Conservation (phyloP, 768 basidiomycete species). For the Dendrothele bispora region DNA sequence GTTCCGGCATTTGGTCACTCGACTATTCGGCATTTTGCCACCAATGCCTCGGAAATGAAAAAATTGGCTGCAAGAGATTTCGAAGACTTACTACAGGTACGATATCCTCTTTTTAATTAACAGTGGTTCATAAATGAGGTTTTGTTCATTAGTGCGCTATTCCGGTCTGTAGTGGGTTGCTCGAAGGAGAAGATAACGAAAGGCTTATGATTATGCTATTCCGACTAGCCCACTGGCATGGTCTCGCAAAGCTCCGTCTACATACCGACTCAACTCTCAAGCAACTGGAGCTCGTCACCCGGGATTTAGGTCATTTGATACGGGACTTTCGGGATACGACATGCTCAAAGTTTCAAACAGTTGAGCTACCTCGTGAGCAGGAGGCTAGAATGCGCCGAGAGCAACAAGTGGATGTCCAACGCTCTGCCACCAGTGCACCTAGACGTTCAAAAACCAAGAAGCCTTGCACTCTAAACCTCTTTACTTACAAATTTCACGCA, state of each 20-base stretch:
- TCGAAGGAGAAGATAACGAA: conserved; percentile 12
- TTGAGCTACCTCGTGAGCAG: conserved; percentile 38
- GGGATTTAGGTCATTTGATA: conserved; percentile 25
- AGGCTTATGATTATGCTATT: conserved; percentile 34
- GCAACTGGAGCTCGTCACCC: conserved; percentile 23
- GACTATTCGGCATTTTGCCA: conserved; percentile 28
- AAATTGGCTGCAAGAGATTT: conserved; percentile 31
- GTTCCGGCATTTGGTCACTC: conserved; percentile 18
- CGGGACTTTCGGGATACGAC: conserved; percentile 31
- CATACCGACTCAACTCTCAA: conserved; percentile 34
- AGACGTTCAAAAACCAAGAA: conserved; percentile 1
- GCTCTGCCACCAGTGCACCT: neutral
- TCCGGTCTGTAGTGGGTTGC: conserved; percentile 31
- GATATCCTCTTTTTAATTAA: conserved; percentile 13
- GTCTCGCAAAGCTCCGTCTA: conserved; percentile 37
- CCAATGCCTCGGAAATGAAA: conserved; percentile 24
- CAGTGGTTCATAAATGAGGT: neutral
- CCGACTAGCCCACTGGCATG: conserved; percentile 34
- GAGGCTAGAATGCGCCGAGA: conserved; percentile 23
- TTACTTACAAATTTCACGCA: conserved; percentile 33
- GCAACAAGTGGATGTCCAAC: too few species aligned
- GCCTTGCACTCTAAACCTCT: conserved; percentile 26
- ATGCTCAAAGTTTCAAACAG: conserved; percentile 24
- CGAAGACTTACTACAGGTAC: conserved; percentile 28
- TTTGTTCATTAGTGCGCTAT: conserved; percentile 22